These are phyloP conservation scores for Alternaria hordeiaustralica DNA, from an alignment of 2,329 filamentous ascomycete species.

Conservation along the genomic window DNA sequence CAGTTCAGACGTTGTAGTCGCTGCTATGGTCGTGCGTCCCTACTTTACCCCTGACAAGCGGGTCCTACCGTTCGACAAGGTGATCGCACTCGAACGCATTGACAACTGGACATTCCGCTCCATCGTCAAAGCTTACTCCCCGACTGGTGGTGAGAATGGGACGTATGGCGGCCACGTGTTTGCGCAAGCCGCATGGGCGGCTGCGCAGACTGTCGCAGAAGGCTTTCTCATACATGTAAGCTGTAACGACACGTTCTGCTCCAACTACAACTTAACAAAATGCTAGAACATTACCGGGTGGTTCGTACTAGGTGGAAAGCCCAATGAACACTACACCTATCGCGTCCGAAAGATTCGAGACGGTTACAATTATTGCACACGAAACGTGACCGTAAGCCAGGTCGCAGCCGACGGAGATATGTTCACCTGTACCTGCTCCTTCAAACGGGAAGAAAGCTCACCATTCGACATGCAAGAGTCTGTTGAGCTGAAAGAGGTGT, in stretches of 20 bases:
- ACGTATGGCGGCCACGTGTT: conserved; percentile 65
- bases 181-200: conserved; percentile 64
- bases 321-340: conserved; percentile 59
- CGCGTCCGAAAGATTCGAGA: conserved; percentile 59
- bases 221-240: conserved; percentile 61
- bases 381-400: conserved; percentile 61
- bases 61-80: conserved; percentile 49
- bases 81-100: conserved; percentile 51
- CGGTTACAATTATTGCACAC: conserved; percentile 59
- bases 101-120: conserved; percentile 51
- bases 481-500: conserved; percentile 45
- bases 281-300: conserved; percentile 59
- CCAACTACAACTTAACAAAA: background rate
- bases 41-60: conserved; percentile 33
- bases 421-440: conserved; percentile 61
- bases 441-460: conserved; percentile 55
- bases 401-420: conserved; percentile 53
- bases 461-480: conserved; percentile 43
- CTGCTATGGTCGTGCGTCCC: conserved; percentile 32
- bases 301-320: conserved; percentile 58
- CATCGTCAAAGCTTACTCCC: conserved; percentile 51
- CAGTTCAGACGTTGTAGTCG: background rate
- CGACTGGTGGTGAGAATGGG: conserved; percentile 48
- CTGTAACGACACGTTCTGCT: background rate
- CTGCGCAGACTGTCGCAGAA: conserved; percentile 59